phyloP scores from a whole-genome alignment of 805 yeast species.

The Starmerella khaoyaiensis region DNA sequence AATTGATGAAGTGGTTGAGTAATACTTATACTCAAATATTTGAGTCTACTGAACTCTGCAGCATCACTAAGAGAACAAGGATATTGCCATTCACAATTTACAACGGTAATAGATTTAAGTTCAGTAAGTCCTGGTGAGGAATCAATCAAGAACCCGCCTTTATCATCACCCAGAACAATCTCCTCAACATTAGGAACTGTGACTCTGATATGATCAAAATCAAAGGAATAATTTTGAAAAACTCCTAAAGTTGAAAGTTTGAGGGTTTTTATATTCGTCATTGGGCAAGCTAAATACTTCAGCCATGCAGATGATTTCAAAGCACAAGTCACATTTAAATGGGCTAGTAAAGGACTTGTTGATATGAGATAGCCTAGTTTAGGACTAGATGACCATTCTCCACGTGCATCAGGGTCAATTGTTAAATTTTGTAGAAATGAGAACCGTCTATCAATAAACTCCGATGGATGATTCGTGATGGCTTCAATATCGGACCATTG shows the following conservation, averaged over 20 bases:
- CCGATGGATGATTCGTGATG: not conserved
- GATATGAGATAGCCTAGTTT: constrained; percentile 2
- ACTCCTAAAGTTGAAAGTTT: constrained; percentile 1
- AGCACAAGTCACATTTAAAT: constrained; percentile 2
- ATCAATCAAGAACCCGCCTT: constrained; percentile 10
- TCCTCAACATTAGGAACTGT: constrained; percentile 10
- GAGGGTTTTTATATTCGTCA: constrained; percentile 1
- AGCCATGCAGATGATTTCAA: constrained; percentile 18
- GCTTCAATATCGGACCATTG: constrained; percentile 12
- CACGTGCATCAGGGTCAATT: constrained; percentile 10
- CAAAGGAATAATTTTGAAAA: constrained; percentile 11
- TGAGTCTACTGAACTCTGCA: constrained; percentile 2
- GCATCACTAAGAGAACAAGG: constrained; percentile 10
- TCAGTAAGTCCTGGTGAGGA: not conserved
- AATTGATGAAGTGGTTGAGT: constrained; percentile 10
- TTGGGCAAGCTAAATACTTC: constrained; percentile 15
- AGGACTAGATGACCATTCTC: constrained; percentile 20
- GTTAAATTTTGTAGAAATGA: not conserved
- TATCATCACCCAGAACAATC: constrained; percentile 5
- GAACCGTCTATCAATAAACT: constrained; percentile 2
- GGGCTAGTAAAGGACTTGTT: not conserved
- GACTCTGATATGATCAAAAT: constrained; percentile 17
- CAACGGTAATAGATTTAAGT: constrained; percentile 4
- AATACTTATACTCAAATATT: constrained; percentile 1
- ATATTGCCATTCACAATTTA: constrained; percentile 15